phyloP scores from a whole-genome alignment of 192 early-diverging fungal species.

The Coemansia brasiliensis region DNA sequence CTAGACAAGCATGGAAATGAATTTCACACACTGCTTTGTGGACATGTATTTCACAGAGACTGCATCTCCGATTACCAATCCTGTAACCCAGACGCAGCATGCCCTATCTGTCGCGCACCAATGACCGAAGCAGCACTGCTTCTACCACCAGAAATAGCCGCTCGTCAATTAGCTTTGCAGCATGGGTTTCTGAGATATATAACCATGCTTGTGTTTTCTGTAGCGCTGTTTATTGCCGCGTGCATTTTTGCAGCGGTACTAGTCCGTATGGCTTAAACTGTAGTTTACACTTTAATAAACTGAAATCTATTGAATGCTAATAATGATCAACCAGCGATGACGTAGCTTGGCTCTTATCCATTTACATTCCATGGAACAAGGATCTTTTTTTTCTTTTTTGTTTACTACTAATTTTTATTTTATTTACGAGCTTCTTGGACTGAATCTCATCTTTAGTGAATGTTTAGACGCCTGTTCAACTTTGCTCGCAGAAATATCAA shows the following conservation, averaged over 20 bases:
- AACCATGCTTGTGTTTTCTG: background rate
- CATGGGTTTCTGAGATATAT: background rate
- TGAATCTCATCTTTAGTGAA: constrained; percentile 8
- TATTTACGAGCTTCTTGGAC: background rate
- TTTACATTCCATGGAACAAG: too few relatives aligned
- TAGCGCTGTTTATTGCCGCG: constrained; percentile 2
- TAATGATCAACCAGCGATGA: too few relatives aligned
- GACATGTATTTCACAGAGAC: constrained; percentile 16
- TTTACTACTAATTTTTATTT: background rate
- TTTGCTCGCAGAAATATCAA: constrained; percentile 27
- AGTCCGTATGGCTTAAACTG: too few relatives aligned
- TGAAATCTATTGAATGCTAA: too few relatives aligned
- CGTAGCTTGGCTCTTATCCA: too few relatives aligned
- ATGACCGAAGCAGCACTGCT: constrained; percentile 11
- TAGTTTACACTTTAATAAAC: too few relatives aligned
- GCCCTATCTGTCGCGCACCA: constrained; percentile 17
- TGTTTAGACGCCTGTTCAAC: constrained; percentile 30
- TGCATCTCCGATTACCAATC: constrained; percentile 12
- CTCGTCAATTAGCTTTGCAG: background rate
- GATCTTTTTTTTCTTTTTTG: constrained; percentile 7
- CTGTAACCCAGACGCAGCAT: constrained; percentile 4
- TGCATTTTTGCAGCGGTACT: background rate
- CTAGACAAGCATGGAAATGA: background rate
- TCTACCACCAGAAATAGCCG: background rate
- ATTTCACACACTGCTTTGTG: constrained; percentile 10